A percentile compares a stretch with the other conserved stretches of the same genome.
These are phyloP conservation scores for Xylariaceae sp. DNA, from an alignment of 2,329 filamentous ascomycete species.

Conservation along the genomic window DNA sequence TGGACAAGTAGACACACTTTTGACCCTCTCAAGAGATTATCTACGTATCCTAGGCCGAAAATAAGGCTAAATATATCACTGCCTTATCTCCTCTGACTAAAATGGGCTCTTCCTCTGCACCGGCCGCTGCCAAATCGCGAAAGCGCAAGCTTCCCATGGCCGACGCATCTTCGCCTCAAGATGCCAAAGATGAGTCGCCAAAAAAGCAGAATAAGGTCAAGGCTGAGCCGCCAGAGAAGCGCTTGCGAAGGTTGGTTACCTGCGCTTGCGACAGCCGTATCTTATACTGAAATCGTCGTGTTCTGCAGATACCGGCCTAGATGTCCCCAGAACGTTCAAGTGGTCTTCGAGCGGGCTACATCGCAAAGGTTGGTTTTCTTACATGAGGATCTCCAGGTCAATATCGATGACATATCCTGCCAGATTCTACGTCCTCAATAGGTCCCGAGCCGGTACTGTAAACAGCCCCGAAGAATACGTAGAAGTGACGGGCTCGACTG, in stretches of 20 bases:
- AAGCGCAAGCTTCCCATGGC: conserved; percentile 9
- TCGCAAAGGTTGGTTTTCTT: conserved; percentile 30
- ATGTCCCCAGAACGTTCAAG: conserved; percentile 31
- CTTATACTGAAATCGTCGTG: too few species aligned
- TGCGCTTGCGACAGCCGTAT: too few species aligned
- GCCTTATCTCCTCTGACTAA: too few species aligned
- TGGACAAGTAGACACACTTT: too few species aligned
- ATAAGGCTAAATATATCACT: too few species aligned
- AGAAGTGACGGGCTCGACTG: conserved; percentile 59
- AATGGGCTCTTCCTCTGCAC: too few species aligned
- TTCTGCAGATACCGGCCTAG: conserved; percentile 24
- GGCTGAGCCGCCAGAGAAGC: conserved; percentile 2
- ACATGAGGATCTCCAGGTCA: too few species aligned
- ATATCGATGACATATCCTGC: background rate
- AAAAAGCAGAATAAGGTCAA: background rate
- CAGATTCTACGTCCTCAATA: conserved; percentile 42
- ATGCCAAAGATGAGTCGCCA: background rate
- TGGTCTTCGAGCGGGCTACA: conserved; percentile 35
- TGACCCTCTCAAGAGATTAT: too few species aligned
- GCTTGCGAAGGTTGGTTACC: conserved; percentile 9
- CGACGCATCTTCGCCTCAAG: background rate
- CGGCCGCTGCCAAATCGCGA: background rate
- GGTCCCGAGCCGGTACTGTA: conserved; percentile 30
- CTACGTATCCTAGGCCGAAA: too few species aligned
- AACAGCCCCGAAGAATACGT: conserved; percentile 47